phyloP scores from a whole-genome alignment of 1,284 basidiomycete genomes.

The Polyporus tsugae region DNA sequence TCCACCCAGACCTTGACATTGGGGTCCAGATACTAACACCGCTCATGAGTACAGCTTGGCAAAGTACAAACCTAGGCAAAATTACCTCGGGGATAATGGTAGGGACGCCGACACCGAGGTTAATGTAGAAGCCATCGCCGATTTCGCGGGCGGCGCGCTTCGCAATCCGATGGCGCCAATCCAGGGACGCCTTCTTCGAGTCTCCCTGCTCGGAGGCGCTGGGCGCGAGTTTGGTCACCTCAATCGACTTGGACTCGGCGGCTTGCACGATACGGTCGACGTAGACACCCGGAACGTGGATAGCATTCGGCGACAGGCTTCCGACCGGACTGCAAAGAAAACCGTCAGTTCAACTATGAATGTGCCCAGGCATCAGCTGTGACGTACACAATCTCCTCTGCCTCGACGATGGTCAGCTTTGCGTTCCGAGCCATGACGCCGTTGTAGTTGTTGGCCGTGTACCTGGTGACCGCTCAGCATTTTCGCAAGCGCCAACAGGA shows the following conservation, averaged over 20 bases:
- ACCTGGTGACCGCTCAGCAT: constrained; percentile 51
- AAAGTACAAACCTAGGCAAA: background rate
- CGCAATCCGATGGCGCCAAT: constrained; percentile 78
- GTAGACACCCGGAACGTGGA: constrained; percentile 90
- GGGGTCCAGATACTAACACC: constrained; percentile 66
- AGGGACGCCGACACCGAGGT: constrained; percentile 86
- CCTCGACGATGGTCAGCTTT: constrained; percentile 91
- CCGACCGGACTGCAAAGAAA: constrained; percentile 63
- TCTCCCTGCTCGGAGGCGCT: constrained; percentile 37
- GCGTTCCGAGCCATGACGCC: constrained; percentile 90
- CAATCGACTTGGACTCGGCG: constrained; percentile 80
- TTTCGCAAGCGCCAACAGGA: constrained; percentile 8
- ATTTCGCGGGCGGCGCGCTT: constrained; percentile 88
- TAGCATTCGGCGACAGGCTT: constrained; percentile 80
- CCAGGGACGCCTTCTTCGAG: constrained; percentile 56
- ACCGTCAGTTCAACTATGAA: background rate
- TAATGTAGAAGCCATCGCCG: constrained; percentile 83
- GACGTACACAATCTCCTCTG: constrained; percentile 83
- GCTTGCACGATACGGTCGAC: constrained; percentile 87
- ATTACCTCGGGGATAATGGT: constrained; percentile 75
- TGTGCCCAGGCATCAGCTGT: background rate
- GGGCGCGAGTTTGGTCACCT: constrained; percentile 73
- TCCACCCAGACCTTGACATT: constrained; percentile 89
- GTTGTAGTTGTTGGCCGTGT: constrained; percentile 90
- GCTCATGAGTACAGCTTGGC: constrained; percentile 40